Percentiles rank a stretch among this genome's conserved stretches.
phyloP scores from a whole-genome alignment of 1,284 basidiomycete genomes.

The Rhodotorula sp. region DNA sequence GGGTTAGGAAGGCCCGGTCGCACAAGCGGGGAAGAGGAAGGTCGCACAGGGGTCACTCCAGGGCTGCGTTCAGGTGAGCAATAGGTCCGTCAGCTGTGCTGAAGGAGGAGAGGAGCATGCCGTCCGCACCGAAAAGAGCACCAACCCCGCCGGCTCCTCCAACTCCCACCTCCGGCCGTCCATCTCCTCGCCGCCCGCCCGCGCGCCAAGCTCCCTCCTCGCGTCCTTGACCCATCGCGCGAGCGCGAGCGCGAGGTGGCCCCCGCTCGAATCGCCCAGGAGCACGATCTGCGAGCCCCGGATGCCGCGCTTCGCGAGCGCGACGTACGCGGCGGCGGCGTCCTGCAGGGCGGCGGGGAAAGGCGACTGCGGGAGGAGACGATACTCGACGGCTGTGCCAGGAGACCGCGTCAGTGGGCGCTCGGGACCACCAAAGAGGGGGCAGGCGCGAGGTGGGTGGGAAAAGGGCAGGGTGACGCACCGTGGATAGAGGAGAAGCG shows the following conservation, averaged over 20 bases:
- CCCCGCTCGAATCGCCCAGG: constrained; percentile 52
- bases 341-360: constrained; percentile 39
- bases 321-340: constrained; percentile 30
- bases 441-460: too few relatives aligned
- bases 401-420: neutral
- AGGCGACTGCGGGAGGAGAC: constrained; percentile 33
- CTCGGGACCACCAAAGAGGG: neutral
- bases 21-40: neutral
- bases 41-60: constrained; percentile 30
- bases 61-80: constrained; percentile 11
- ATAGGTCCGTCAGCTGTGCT: neutral
- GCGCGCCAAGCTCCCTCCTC: neutral
- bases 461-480: neutral
- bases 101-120: too few relatives aligned
- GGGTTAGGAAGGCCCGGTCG: neutral
- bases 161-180: constrained; percentile 25
- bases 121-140: constrained; percentile 31
- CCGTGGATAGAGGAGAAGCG: constrained; percentile 24
- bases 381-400: constrained; percentile 28
- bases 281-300: constrained; percentile 45
- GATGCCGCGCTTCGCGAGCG: constrained; percentile 18
- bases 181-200: neutral
- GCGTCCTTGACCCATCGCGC: constrained; percentile 49
- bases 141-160: constrained; percentile 21
- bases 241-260: constrained; percentile 50